Base-by-base conservation (phyloP, 2,329 filamentous ascomycete genomes). In the Apiospora kogelbergensis region DNA sequence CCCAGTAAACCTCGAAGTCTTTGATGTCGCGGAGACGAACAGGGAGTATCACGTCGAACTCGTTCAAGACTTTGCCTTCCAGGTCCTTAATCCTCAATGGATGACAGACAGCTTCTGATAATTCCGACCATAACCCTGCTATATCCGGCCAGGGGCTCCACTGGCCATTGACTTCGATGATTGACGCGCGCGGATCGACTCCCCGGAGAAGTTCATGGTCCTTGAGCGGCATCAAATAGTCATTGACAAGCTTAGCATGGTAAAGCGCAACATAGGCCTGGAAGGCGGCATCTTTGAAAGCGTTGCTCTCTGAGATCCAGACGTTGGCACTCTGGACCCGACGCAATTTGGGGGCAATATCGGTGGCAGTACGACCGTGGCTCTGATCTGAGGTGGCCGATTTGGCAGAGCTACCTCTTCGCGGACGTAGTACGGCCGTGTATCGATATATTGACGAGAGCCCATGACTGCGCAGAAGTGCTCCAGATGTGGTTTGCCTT, bases 211-310 rank as follows among this genome's bases (percentile, higher is more conserved):
- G 72, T n/a, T 83, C 81, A 2, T 83, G 78, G 11, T 82, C 79
- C 67, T 78, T 79, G 17, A 85, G 81, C 10, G 95, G 95, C 48
- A 97, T 83, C 0, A 98, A 80, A 73, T 97, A 85, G 17, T 97
- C 88, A 71, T 93, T 94, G 1, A 98, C 80, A 6, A 98, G 82
- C 0, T 91, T 91, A 33, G 87, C 90, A 9, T 87, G 74, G 76
- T 95, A 90, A 0, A 98, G 83, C 6, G 84, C 84, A 26, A 88
- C 80, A 75, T 95, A 97, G 0, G 94, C 93, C 75, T 93, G 88
- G 71, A 97, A 96, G 0, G 93, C 92, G 0, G 91, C 93, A 78
- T 98, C 95, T 75, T 92, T 93, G 73, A 84, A 89, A 0, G 94
- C 94, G 73, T 89, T 89, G 69, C 84, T 87, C 74, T 96, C 91